Base-by-base conservation (phyloP, 768 basidiomycete genomes). In the Mycena leptocephala region DNA sequence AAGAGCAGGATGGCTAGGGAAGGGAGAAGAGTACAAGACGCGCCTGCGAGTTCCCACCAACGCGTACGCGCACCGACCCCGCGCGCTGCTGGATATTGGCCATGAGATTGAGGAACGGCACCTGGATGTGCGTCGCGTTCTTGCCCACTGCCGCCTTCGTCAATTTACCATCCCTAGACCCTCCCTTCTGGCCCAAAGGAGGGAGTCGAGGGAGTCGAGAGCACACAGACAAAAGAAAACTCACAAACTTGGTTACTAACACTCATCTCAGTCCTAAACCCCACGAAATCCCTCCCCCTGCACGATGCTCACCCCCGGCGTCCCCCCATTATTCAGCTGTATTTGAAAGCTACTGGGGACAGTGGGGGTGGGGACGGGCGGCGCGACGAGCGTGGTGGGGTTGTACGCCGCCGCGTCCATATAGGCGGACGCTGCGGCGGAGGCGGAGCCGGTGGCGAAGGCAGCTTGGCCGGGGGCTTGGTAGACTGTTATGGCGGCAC, bases 311-410 rank as follows among this genome's bases (percentile, higher is more conserved):
- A 88, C 70, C 0, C 84, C 85, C 3, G 78, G 73, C 14, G 79
- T 79, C 35, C 84, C 87, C 63, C 81, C 82, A 14, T 74, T 75
- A 72, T 86, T 82, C 30, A 93, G 83, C 69, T 86, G 84, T 1
- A 93, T 76, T 11, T 82, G 82, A 76, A 92, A 93, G 32, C 85
- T 82, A 16, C 81, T 87, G 8, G 87, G 80, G 11, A 89, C 84
- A 0, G 87, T 78, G 7, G 90, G 88, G 55, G 75, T 83, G 1
- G 92, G 91, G 5, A 91, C 78, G 2, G 89, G 79, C 20, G 92
- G 93, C 0, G 93, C 86, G 20, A 75, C 82, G 16, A 94, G 85
- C 3, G 85, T 74, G 0, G 89, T 89, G 56, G 87, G 84, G 80
- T 94, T 89, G 67, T 55, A 55, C 28, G 67, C 67, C 26, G 67